phyloP scores from a whole-genome alignment of 2,329 filamentous ascomycete species.

The Falciphora oryzae region DNA sequence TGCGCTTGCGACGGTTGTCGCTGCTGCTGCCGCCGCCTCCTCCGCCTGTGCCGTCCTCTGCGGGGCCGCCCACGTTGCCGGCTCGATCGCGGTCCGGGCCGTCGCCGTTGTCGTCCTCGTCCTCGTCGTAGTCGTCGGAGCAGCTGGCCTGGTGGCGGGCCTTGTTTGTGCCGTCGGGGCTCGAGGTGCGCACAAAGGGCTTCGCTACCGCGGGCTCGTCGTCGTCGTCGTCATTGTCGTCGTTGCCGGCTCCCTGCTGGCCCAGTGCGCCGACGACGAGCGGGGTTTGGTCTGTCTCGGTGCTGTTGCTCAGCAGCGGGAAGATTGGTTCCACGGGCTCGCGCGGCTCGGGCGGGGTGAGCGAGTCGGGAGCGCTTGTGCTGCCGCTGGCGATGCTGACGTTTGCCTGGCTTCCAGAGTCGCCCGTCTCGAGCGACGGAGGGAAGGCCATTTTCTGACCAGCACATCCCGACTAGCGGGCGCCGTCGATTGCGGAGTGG shows the following conservation, averaged over 20 bases:
- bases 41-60: slow-evolving; percentile 1
- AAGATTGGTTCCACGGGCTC: slow-evolving; percentile 25
- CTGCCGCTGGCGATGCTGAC: slow-evolving; percentile 4
- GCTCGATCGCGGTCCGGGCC: too few relatives aligned
- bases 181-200: slow-evolving; percentile 51
- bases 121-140: slow-evolving; percentile 21
- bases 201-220: slow-evolving; percentile 53
- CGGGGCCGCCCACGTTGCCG: slow-evolving; percentile 16
- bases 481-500: background rate
- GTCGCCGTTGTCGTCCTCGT: slow-evolving; percentile 27
- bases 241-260: slow-evolving; percentile 15
- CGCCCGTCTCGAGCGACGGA: slow-evolving; percentile 11
- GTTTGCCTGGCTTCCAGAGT: slow-evolving; percentile 16
- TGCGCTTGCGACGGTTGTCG: slow-evolving; percentile 28
- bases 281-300: slow-evolving; percentile 30
- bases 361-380: slow-evolving; percentile 3
- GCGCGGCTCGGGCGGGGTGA: background rate
- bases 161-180: slow-evolving; percentile 35
- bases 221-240: slow-evolving; percentile 45
- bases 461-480: slow-evolving; percentile 8
- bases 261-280: slow-evolving; percentile 18
- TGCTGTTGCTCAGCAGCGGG: slow-evolving; percentile 36
- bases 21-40: slow-evolving; percentile 12
- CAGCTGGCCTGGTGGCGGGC: slow-evolving; percentile 20
- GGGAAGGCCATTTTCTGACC: slow-evolving; percentile 4